Evolutionary conservation across 2,329 filamentous ascomycete genomes (phyloP), one percentile per base, ranked within the genome.

Genomic region (Chrysoporthe deuterocubensis): DNA sequence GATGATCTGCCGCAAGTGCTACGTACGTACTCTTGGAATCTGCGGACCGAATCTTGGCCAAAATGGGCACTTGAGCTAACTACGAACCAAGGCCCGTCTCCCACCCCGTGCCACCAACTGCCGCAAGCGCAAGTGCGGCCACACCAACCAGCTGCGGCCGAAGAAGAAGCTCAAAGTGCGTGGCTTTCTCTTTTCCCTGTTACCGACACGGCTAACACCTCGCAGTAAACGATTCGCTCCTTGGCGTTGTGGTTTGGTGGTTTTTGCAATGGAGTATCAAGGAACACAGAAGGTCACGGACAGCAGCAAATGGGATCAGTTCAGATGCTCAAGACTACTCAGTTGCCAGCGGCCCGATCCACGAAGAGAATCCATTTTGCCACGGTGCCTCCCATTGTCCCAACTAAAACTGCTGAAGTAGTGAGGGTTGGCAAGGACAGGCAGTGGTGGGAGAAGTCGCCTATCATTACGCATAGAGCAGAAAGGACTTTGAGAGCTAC

Each of bases 1-100:
- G 92, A 95, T 95, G 92, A 97, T 98, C 86, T 98, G 96, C 93
- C 95, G 96, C 89, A 98, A 99, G 92, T 99, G 96, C 92, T 98
- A 98, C 86, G 93, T 96, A 90, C 78, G 92, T 90, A 68, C 59
- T 69, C 62, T 56, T 9, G 9, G 8, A 46, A 14, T 13, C n/a
- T 26, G 6, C 11, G 11, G 26, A 26, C 26, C 26, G 26, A 26
- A 16, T n/a, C 40, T 44, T 13, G 57, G 18, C 40, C 21, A 21
- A 37, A 11, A 32, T 14, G 43, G 7, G 14, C 9, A 42, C 43
- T 67, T 46, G 54, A 64, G 72, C 72, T 77, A 73, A 77, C 67
- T 44, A 46, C 65, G 44, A 3, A 32, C 68, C 59, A 69, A 89
- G 86, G 88, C 88, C 72, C 94, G 95, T 83, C 94, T 98, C 74